Base-by-base conservation (phyloP, 2,329 filamentous ascomycete genomes). In the Fusarium globosum region DNA sequence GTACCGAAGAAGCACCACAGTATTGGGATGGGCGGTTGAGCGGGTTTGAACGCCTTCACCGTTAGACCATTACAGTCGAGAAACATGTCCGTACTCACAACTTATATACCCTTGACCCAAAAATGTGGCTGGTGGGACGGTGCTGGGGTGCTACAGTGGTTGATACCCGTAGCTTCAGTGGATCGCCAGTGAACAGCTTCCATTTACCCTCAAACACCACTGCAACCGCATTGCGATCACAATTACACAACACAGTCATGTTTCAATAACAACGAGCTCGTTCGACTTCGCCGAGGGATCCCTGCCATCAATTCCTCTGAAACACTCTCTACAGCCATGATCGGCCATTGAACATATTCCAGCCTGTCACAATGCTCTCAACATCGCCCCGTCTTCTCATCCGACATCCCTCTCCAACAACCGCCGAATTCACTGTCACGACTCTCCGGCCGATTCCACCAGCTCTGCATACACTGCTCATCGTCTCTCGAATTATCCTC, bases 401-500 rank as follows among this genome's bases (percentile, higher is more conserved):
- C 69, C 88, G 90, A 73, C 89, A 90, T 28, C 93, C 94, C 56
- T 95, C 96, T 30, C 92, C 94, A 52, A 97, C 95, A 6, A 97
- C 96, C n/a, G 91, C 94, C 80, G 93, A 94, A 75, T 98, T 96
- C 87, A 97, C 93, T 36, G 94, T 98, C 63, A 96, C 95, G 41
- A 98, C 95, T 65, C 90, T 91, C 49, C 90, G 93, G 2, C 83
- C 85, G 0, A 80, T 83, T 8, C 88, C 87, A 1, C 68, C 88
- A 21, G 77, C 86, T 38, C 85, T 87, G 39, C 66, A 88, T 36
- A 71, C 83, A 26, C 74, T 87, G 45, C 73, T 72, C 80, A 72
- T 86, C 49, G 82, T 88, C 42, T 78, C 86, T 67, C 75, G 85
- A 63, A 57, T 85, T 39, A 84, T 87, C 39, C 61, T 88, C n/a